Evolutionary conservation across 805 yeast species (phyloP).

Genomic region (Barnettozyma siamensis): DNA sequence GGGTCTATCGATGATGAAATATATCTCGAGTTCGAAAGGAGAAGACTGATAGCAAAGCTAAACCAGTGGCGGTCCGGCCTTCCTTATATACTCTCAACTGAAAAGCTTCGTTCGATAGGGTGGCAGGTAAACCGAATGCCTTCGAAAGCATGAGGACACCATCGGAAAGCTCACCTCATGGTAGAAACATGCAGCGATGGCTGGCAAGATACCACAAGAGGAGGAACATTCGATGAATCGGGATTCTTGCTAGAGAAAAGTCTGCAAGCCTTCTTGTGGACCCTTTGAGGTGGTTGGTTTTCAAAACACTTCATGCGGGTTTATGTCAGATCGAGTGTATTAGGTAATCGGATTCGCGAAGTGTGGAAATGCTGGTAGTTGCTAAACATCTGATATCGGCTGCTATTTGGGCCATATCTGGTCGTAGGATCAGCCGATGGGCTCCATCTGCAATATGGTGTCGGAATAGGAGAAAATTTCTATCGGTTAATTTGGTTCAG

Average conservation of each 20-base stretch:
- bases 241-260: neutral
- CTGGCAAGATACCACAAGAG: neutral
- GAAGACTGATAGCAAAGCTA: neutral
- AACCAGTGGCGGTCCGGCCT: neutral
- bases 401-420: no score
- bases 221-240: neutral
- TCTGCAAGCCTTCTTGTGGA: neutral
- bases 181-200: neutral
- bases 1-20: neutral
- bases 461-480: no score
- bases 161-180: neutral
- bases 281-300: neutral
- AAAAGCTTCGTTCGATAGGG: neutral
- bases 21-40: no score
- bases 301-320: neutral
- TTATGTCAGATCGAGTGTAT: neutral
- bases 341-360: no score
- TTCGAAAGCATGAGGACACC: neutral
- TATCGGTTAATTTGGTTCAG: no score
- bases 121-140: neutral
- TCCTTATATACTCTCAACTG: neutral
- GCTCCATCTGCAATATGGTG: no score
- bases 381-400: no score
- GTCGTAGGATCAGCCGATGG: no score
- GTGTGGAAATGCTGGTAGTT: no score